Evolutionary conservation across 148 eudicot genomes (phyloP).

Genomic region (Fagopyrum tataricum): DNA sequence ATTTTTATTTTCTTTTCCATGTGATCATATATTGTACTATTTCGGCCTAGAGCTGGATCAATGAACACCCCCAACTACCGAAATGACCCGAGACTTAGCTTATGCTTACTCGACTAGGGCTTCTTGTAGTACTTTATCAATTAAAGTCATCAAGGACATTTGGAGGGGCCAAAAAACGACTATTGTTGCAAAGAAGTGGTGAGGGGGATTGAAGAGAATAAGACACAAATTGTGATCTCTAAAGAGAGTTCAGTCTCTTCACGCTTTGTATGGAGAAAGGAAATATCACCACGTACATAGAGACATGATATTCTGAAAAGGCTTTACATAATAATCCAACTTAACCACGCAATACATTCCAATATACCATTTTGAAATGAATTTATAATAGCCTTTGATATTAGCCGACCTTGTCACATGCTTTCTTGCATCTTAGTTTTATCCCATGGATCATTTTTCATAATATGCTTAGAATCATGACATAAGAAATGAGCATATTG

Average conservation of each 20-base stretch:
- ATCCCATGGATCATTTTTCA: neutral
- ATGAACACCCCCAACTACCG: too few relatives aligned
- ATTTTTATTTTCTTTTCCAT: too few relatives aligned
- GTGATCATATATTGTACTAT: too few relatives aligned
- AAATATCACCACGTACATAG: constrained; percentile 2
- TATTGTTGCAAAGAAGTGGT: neutral
- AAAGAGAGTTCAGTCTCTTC: constrained; percentile 19
- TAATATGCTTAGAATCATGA: neutral
- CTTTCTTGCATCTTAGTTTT: neutral
- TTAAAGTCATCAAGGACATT: neutral
- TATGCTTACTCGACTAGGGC: too few relatives aligned
- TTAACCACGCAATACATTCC: constrained; percentile 4
- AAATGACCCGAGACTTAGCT: too few relatives aligned
- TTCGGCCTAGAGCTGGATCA: too few relatives aligned
- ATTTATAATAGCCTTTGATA: neutral
- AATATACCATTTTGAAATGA: constrained; percentile 8
- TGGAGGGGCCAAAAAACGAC: neutral
- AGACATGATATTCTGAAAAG: neutral
- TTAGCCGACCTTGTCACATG: constrained; percentile 10
- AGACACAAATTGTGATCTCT: neutral
- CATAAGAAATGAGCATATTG: neutral
- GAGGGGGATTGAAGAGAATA: neutral
- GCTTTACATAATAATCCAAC: neutral
- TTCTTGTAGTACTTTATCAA: too few relatives aligned
- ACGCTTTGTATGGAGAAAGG: constrained; percentile 9